Conservation (phyloP, 495 filamentous ascomycete genomes). For the Lepraria neglecta region DNA sequence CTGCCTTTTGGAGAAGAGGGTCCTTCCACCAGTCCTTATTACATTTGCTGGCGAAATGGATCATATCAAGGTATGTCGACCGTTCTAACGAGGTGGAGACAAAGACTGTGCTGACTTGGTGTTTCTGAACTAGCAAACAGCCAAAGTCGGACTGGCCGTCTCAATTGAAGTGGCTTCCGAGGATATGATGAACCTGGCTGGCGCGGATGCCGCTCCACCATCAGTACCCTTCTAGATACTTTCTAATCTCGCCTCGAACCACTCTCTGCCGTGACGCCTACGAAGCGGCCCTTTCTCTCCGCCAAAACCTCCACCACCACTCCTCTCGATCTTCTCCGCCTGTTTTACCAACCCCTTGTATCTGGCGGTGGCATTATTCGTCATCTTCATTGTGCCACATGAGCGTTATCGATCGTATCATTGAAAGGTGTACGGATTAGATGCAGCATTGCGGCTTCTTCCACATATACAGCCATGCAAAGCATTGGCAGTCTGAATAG, state of each 20-base stretch:
- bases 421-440: slow-evolving; percentile 15
- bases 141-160: slow-evolving; percentile 90
- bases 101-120: slow-evolving; percentile 24
- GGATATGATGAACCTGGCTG: slow-evolving; percentile 85
- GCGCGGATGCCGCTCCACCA: slow-evolving; percentile 32
- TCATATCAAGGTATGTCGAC: slow-evolving; percentile 74
- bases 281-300: neutral
- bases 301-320: slow-evolving; percentile 11
- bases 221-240: slow-evolving; percentile 24
- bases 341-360: slow-evolving; percentile 5
- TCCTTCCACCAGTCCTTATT: slow-evolving; percentile 81
- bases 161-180: slow-evolving; percentile 86
- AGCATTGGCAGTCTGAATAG: slow-evolving; percentile 1
- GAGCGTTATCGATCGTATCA: slow-evolving; percentile 7
- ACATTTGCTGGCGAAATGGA: slow-evolving; percentile 97
- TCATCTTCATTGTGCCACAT: neutral
- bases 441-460: slow-evolving; percentile 10
- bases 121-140: slow-evolving; percentile 61
- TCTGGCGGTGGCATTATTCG: neutral
- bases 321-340: slow-evolving; percentile 16
- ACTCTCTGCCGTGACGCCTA: neutral
- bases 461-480: slow-evolving; percentile 10
- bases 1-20: slow-evolving; percentile 89
- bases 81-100: neutral
- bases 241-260: neutral